phyloP scores from a whole-genome alignment of 345 rosid species.

The Brassica carinata region DNA sequence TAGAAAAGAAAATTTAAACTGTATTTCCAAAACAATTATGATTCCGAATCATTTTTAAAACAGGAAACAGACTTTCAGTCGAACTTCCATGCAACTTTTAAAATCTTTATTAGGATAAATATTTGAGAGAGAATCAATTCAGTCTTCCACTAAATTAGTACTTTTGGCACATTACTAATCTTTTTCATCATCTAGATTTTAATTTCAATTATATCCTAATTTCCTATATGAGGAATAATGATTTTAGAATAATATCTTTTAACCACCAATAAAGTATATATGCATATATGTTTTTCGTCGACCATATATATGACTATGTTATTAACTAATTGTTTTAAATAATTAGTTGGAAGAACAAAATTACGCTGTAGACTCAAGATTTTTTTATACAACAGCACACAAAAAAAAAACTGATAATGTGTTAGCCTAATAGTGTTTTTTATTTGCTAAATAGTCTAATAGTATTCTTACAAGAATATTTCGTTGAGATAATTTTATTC shows the following conservation, averaged over 20 bases:
- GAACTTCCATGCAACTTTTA: background rate
- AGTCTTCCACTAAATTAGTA: constrained; percentile 30
- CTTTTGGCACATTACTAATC: constrained; percentile 9
- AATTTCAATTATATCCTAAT: constrained; percentile 4
- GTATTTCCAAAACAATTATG: background rate
- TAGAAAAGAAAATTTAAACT: too few relatives aligned
- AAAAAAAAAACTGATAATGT: background rate
- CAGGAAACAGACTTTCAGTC: background rate
- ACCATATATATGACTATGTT: constrained; percentile 2
- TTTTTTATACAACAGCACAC: background rate
- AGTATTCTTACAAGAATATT: background rate
- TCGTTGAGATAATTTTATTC: background rate
- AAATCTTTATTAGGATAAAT: constrained; percentile 1
- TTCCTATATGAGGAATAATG: constrained; percentile 22
- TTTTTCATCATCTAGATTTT: background rate
- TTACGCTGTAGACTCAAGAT: background rate
- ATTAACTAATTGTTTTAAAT: background rate
- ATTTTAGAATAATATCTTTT: constrained; percentile 28
- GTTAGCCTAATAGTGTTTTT: background rate
- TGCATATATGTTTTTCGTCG: constrained; percentile 3
- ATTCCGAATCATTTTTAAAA: too few relatives aligned
- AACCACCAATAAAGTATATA: constrained; percentile 28
- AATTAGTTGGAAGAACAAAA: background rate
- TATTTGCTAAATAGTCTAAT: background rate
- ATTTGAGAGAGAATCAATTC: constrained; percentile 27